Conservation (phyloP, 2,329 filamentous ascomycete species). For the Pseudogymnoascus sp. region DNA sequence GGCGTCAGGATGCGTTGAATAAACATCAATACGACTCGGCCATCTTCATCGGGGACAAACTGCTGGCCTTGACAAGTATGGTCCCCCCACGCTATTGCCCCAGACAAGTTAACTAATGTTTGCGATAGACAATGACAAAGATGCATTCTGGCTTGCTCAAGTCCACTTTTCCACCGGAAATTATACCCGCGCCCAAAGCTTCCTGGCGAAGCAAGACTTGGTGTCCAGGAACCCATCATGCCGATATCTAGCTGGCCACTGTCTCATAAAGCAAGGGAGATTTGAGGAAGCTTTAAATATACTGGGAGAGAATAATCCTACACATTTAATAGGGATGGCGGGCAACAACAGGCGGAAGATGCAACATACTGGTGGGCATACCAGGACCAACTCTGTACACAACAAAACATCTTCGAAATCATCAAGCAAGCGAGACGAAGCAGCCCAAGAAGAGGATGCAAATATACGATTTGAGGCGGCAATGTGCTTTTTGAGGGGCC, state of each 20-base stretch:
- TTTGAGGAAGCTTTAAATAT: constrained; percentile 81
- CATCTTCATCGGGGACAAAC: constrained; percentile 95
- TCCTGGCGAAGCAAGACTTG: constrained; percentile 77
- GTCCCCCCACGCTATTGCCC: neutral
- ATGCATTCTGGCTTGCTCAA: constrained; percentile 97
- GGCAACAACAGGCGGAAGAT: constrained; percentile 61
- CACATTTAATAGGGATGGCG: constrained; percentile 66
- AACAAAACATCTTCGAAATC: constrained; percentile 33
- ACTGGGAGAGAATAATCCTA: constrained; percentile 89
- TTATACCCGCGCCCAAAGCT: constrained; percentile 82
- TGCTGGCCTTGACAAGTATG: constrained; percentile 85
- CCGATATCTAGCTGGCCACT: constrained; percentile 87
- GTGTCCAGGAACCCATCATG: constrained; percentile 76
- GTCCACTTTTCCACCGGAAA: constrained; percentile 94
- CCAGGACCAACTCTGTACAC: constrained; percentile 40
- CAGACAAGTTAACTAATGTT: constrained; percentile 1
- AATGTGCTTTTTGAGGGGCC: constrained; percentile 91
- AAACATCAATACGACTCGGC: constrained; percentile 95
- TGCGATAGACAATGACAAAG: constrained; percentile 73
- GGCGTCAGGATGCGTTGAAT: constrained; percentile 91
- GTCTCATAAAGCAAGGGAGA: constrained; percentile 83
- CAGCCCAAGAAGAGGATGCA: constrained; percentile 53
- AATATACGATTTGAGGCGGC: constrained; percentile 85
- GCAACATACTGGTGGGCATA: constrained; percentile 52
- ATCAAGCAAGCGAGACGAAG: constrained; percentile 23